A percentile compares a stretch with the other conserved stretches of the same genome.
Conservation (phyloP, 1,139 yeast species). For the Blastobotrys apis region DNA sequence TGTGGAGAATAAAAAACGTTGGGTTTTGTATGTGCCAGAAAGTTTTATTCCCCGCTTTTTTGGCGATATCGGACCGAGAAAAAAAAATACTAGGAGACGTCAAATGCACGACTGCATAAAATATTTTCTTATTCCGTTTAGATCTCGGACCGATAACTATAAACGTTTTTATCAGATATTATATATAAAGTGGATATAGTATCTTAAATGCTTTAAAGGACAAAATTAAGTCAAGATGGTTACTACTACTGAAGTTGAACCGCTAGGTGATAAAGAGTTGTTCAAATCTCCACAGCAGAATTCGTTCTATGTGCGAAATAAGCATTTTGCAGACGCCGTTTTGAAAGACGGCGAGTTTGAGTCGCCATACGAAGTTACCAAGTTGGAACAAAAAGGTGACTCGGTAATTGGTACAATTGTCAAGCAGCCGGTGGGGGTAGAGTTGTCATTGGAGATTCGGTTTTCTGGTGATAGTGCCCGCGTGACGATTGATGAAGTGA, state of each 20-base stretch:
- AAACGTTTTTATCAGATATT: too few species aligned
- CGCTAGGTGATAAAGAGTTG: constrained; percentile 8
- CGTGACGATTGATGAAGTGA: constrained; percentile 9
- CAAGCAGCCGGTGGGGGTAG: not conserved
- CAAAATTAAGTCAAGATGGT: too few species aligned
- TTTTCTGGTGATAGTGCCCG: constrained; percentile 1
- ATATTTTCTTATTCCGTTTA: too few species aligned
- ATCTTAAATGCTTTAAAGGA: too few species aligned
- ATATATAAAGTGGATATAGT: too few species aligned
- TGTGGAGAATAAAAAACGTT: too few species aligned
- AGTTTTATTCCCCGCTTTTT: too few species aligned
- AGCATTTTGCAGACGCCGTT: constrained; percentile 7
- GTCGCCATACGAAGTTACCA: constrained; percentile 7
- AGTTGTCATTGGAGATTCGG: constrained; percentile 5
- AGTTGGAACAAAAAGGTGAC: not conserved
- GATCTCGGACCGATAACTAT: too few species aligned
- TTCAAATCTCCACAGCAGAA: constrained; percentile 12
- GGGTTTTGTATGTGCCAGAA: too few species aligned
- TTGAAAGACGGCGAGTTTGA: constrained; percentile 1
- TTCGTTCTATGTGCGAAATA: constrained; percentile 11
- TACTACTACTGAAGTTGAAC: constrained; percentile 9
- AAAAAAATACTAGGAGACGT: too few species aligned
- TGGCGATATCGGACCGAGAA: too few species aligned
- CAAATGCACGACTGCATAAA: too few species aligned
- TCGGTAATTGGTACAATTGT: not conserved